Evolutionary conservation across 2,329 filamentous ascomycete species (phyloP), one percentile per base, ranked within the genome.

Genomic region (Fusarium cicatricum): DNA sequence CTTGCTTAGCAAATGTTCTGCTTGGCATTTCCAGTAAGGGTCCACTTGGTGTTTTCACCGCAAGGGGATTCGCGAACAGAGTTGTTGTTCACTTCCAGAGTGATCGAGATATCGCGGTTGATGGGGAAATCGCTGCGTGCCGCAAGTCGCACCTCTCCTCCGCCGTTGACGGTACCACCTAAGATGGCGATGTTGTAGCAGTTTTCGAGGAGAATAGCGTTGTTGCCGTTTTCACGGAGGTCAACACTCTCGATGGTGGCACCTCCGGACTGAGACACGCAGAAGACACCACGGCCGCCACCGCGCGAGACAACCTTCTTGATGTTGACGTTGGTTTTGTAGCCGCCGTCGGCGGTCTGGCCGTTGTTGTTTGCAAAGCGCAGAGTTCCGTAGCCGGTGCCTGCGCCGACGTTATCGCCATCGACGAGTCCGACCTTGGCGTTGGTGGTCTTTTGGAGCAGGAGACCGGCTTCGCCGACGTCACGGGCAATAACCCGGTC

Each of bases 321-420:
- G 54, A 85, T 61, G 53, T 70, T 79, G 42, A 85, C 74, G 63
- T 85, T 85, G 33, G 81, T 80, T 8, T 46, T 40, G 70, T 84
- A 84, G 59, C 67, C 73, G 6, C 82, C 82, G 60, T 80, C 75
- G 23, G 75, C n/a, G 5, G 74, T 72, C 57, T 78, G 75, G 2
- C 82, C 83, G 62, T 85, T 85, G 49, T 80, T 76, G 71, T 86
- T 85, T 37, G 83, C 83, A 61, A 85, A 80, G 3, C 83, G 81
- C 14, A 86, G 72, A 0, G 83, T 85, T 0, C 78, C 83, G 57
- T 86, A 86, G 0, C 83, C 83, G 1, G 74, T 83, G 0, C 80
- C 81, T 0, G 75, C 52, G 1, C 72, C 83, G 36, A 83, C 82
- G 32, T 85, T 85, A 57, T 82, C 72, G 29, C 82, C 82, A 41